Evolutionary conservation across 768 basidiomycete species (phyloP), one percentile per base, ranked within the genome.

Genomic region (Tulasnella calospora): DNA sequence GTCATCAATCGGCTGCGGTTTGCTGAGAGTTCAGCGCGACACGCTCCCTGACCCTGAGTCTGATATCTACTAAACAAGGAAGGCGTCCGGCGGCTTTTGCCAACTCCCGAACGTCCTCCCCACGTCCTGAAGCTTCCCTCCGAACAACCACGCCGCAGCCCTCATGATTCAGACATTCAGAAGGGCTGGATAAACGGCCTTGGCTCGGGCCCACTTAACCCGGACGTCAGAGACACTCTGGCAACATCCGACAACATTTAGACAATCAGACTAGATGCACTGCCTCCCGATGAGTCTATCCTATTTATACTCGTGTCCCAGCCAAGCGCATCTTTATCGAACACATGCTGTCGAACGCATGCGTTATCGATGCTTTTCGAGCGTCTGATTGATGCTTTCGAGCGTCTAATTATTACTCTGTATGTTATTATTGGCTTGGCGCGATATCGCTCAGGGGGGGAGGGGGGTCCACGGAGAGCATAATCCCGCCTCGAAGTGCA

Each of bases 31-130:
- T 67, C 12, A 17, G 30, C 61, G 61, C 61, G 61, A 67, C 61
- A 67, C 61, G 61, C 61, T 67, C 61, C 61, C 61, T 67, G 61
- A 67, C 61, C 61, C 61, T 67, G 61, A 67, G 61, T 35, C 33
- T 27, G 61, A 67, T 30, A 67, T 30, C 23, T 67, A 6, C 61
- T 33, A 27, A 35, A 67, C 10, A 7, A 35, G 61, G 61, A 33
- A 67, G 61, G n/a, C 61, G 61, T 23, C 61, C 61, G 61, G 61
- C 61, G 61, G 61, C 61, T 67, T 67, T 67, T 35, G 33, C 61
- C 6, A 12, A 67, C 61, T 15, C n/a, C 61, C 61, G 61, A 27
- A 67, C 30, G 17, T 67, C 33, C 30, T 15, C 13, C 61, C 27
- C 61, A 51, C n/a, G 51, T 23, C 61, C 27, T 67, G 61, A 9